Conservation (phyloP, 2,329 filamentous ascomycete species). For the Phyllosticta citrichinensis region DNA sequence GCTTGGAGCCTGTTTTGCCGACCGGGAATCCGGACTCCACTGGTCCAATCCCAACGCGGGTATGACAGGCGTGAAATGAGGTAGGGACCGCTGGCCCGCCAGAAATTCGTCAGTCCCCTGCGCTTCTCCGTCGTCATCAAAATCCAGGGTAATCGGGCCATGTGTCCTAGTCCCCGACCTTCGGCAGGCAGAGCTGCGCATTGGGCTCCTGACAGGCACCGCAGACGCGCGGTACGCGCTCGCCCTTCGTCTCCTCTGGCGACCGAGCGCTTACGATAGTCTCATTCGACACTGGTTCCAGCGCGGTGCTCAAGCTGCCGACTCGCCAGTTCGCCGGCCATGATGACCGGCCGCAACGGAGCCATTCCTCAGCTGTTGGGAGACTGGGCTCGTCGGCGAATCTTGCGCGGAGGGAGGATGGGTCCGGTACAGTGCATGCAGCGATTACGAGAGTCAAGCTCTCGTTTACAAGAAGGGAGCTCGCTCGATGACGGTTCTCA, state of each 20-base stretch:
- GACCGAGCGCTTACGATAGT: background rate
- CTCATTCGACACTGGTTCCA: background rate
- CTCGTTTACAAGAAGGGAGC: background rate
- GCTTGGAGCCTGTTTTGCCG: background rate
- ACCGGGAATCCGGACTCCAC: background rate
- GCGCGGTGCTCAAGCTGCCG: background rate
- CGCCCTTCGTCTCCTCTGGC: background rate
- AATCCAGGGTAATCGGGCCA: background rate
- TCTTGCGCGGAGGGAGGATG: background rate
- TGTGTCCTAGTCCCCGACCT: background rate
- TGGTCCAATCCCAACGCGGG: background rate
- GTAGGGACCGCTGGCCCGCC: background rate
- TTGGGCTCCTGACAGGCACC: background rate
- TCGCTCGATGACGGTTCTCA: background rate
- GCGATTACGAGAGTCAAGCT: background rate
- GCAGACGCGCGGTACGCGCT: background rate
- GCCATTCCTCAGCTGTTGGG: background rate
- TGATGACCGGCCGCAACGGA: background rate
- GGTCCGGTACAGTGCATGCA: background rate
- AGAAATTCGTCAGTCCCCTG: background rate
- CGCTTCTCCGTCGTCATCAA: background rate
- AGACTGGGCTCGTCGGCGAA: background rate
- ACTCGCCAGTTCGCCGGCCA: background rate
- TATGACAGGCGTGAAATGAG: background rate
- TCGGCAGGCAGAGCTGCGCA: background rate